These are phyloP conservation scores for Leishmania gerbilli DNA, from an alignment of 208 protist genomes.

Conservation along the genomic window DNA sequence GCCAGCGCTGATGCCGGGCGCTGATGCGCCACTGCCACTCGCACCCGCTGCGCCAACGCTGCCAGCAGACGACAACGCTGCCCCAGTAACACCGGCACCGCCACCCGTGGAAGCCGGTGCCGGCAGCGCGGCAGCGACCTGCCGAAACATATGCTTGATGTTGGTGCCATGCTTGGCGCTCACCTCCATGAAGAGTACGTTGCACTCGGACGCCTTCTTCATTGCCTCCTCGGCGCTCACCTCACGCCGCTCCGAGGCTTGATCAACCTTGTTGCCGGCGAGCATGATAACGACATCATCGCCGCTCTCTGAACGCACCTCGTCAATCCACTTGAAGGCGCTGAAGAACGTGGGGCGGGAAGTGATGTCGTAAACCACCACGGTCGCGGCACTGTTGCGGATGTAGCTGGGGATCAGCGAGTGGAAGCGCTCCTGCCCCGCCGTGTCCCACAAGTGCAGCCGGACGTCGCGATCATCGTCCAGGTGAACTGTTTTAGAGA, in stretches of 20 bases:
- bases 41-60: not conserved
- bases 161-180: conserved; percentile 90
- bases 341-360: conserved; percentile 93
- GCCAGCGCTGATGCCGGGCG: conserved; percentile 4
- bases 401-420: conserved; percentile 96
- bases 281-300: conserved; percentile 95
- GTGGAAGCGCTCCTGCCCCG: conserved; percentile 94
- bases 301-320: conserved; percentile 96
- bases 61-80: not conserved
- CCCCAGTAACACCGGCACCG: not conserved
- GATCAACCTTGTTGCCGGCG: conserved; percentile 98
- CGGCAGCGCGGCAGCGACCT: conserved; percentile 63
- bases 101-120: conserved; percentile 7
- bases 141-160: conserved; percentile 79
- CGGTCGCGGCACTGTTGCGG: conserved; percentile 96
- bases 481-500: conserved; percentile 97
- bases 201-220: conserved; percentile 85
- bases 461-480: conserved; percentile 85
- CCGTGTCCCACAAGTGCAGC: conserved; percentile 94
- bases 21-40: not conserved
- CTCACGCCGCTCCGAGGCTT: conserved; percentile 61
- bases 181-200: conserved; percentile 96
- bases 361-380: conserved; percentile 99
- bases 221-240: conserved; percentile 77
- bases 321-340: conserved; percentile 97